Conservation (phyloP, 108 stramenopile genomes). For the Cyclotella baltica region DNA sequence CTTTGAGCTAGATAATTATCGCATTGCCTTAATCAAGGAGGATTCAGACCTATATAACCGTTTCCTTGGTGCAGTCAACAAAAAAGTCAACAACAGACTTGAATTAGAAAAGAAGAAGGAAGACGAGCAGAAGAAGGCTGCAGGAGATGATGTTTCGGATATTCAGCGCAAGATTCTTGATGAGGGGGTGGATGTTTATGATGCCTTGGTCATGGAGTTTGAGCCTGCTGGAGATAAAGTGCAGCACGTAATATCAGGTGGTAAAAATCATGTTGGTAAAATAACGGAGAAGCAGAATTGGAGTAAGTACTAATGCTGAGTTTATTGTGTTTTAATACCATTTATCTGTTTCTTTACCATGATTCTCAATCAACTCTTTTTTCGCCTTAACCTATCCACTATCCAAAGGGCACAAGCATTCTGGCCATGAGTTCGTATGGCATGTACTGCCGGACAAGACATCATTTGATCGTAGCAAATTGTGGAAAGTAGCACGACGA, state of each 20-base stretch:
- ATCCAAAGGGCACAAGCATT: constrained; percentile 6
- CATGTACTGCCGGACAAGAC: constrained; percentile 6
- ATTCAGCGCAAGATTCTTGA: not conserved
- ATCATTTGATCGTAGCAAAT: not conserved
- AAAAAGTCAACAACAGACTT: not conserved
- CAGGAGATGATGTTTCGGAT: not conserved
- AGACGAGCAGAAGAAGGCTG: not conserved
- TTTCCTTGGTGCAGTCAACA: not conserved
- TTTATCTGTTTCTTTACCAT: not conserved
- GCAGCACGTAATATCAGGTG: not conserved
- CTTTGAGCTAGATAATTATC: not conserved
- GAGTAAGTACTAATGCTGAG: not conserved
- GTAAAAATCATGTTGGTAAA: not conserved
- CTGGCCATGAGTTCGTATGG: not conserved
- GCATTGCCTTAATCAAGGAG: constrained; percentile 1
- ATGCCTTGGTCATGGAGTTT: not conserved
- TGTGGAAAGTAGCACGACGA: constrained; percentile 7
- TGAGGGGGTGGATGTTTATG: not conserved
- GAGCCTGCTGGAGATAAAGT: not conserved
- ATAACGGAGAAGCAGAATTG: constrained; percentile 12
- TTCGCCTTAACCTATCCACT: not conserved
- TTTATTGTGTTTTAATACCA: not conserved
- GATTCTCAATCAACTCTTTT: not conserved
- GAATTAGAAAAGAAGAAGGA: not conserved
- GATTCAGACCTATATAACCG: not conserved